Base-by-base conservation (phyloP, 2,329 filamentous ascomycete species). In the Orbilia javanica region DNA sequence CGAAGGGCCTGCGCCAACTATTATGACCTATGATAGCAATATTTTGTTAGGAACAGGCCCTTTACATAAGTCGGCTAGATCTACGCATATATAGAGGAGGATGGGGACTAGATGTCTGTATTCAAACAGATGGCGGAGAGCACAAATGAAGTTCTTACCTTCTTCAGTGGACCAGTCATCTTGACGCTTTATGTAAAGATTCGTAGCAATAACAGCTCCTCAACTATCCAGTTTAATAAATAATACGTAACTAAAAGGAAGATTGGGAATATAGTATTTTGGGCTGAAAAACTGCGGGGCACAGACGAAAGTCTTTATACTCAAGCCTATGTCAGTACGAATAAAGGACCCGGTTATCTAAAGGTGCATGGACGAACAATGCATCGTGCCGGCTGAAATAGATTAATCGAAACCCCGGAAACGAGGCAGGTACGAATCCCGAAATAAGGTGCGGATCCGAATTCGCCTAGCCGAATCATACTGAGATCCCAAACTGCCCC, bases 1-100 rank as follows among this genome's bases (percentile, higher is more conserved):
- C 0, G 86, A 85, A 0, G 87, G 87, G 18, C 87, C 87, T 15
- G 86, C 86, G 63, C 87, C 87, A 8, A 87, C 85, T 57, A 88
- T 84, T 25, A 87, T 79, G 52, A 86, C 83, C 85, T 86, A 27
- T 15, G n/a, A 55, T 46, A 1, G 3, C 5, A 39, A 27, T 25
- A 3, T 2, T 60, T 60, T 27, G 55, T 57, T 22, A 36, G n/a
- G 27, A 27, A 42, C 27, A 13, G 1, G 7, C 7, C 6, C 22
- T 18, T 20, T 44, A 20, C 15, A 3, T 25, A 25, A 25, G 11
- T 15, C n/a, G n/a, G n/a, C n/a, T n/a, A n/a, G n/a, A n/a, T n/a
- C n/a, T n/a, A n/a, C n/a, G n/a, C n/a, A n/a, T n/a, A n/a, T n/a
- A n/a, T n/a, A n/a, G n/a, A n/a, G n/a, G n/a, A n/a, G n/a, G n/a